Conservation (phyloP, 2,329 filamentous ascomycete species). For the Sordariomycetes sp. region DNA sequence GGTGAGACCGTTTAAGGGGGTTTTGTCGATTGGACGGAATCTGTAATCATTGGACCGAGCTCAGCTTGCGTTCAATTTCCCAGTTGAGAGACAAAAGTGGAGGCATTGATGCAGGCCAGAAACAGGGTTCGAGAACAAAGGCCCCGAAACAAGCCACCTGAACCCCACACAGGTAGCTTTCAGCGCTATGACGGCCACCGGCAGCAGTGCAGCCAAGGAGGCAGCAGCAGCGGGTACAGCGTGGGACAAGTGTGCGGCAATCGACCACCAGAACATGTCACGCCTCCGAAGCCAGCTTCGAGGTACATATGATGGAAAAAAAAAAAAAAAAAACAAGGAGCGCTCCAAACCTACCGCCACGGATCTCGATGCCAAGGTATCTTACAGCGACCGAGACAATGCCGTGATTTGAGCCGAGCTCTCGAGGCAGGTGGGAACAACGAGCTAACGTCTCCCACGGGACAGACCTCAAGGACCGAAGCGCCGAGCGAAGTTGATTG, state of each 20-base stretch:
- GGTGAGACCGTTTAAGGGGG: constrained; percentile 24
- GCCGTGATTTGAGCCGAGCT: constrained; percentile 31
- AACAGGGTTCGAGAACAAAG: not conserved
- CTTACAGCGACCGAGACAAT: constrained; percentile 13
- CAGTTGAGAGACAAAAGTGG: constrained; percentile 1
- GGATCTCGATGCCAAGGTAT: constrained; percentile 22
- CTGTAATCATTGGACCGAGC: constrained; percentile 19
- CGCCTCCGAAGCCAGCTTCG: no score
- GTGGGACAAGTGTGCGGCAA: no score
- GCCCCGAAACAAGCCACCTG: not conserved
- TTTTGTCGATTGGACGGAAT: constrained; percentile 26
- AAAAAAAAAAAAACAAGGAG: constrained; percentile 5
- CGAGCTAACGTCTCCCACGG: constrained; percentile 53
- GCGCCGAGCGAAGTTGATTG: not conserved
- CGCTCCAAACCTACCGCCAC: constrained; percentile 42
- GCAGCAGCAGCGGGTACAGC: no score
- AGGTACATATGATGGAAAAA: no score
- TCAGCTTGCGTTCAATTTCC: constrained; percentile 14
- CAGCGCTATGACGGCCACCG: no score
- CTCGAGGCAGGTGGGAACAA: constrained; percentile 41
- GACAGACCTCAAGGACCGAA: constrained; percentile 24
- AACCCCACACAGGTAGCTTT: no score
- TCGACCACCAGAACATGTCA: no score
- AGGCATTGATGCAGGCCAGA: constrained; percentile 5
- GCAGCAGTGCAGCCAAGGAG: no score